These are phyloP conservation scores for Ophiobolus disseminans DNA, from an alignment of 2,329 filamentous ascomycete species.

Conservation along the genomic window DNA sequence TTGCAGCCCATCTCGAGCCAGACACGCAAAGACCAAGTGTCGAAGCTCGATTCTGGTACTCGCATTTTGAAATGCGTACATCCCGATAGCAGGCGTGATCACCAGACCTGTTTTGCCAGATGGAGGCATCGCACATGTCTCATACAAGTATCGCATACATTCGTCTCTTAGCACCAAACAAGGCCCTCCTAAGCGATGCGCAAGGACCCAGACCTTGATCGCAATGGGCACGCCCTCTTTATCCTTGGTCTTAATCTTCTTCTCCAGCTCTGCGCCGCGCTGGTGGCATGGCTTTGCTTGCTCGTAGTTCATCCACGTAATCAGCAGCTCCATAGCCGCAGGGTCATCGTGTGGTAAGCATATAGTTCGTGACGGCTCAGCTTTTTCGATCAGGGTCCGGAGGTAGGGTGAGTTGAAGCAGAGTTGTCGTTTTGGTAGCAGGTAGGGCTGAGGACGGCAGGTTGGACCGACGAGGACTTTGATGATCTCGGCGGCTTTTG, in stretches of 20 bases:
- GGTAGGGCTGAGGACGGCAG: neutral
- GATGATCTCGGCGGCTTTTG: neutral
- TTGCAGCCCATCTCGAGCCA: neutral
- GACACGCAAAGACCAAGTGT: neutral
- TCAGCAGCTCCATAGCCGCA: neutral
- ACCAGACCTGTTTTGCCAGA: neutral
- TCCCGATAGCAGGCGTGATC: neutral
- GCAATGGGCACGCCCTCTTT: neutral
- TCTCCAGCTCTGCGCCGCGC: neutral
- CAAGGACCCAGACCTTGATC: neutral
- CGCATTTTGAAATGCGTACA: neutral
- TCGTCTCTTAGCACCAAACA: neutral
- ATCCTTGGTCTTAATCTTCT: neutral
- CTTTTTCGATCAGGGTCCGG: neutral
- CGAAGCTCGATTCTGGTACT: neutral
- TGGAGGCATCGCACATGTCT: neutral
- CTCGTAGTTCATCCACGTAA: neutral
- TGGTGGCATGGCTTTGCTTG: neutral
- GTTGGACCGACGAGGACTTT: neutral
- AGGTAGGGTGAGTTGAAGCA: neutral
- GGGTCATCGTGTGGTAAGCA: neutral
- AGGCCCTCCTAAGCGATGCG: neutral
- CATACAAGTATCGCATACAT: neutral
- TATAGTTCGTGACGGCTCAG: neutral
- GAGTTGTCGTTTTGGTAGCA: neutral